These are phyloP conservation scores for Aegilops longissima DNA, from an alignment of 176 grass and related monocot species.

Conservation along the genomic window DNA sequence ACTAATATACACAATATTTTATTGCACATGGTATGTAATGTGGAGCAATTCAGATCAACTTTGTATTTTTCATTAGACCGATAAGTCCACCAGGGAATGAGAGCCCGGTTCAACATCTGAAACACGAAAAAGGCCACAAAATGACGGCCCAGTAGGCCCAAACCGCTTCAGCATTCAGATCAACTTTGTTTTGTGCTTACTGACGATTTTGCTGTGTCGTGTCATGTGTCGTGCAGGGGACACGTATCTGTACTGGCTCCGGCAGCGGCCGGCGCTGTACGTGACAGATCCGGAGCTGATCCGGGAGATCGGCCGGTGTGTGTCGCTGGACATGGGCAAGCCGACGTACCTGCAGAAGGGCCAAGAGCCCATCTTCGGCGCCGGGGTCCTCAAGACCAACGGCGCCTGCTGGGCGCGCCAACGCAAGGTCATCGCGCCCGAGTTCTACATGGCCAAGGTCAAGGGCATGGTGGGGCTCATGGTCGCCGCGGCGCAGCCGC, in stretches of 20 bases:
- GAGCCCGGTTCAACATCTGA: not conserved
- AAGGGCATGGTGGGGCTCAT: constrained; percentile 69
- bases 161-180: not conserved
- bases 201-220: not conserved
- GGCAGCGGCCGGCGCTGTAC: constrained; percentile 67
- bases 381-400: constrained; percentile 79
- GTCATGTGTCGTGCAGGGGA: constrained; percentile 37
- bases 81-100: not conserved
- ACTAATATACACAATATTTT: too few relatives aligned
- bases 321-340: constrained; percentile 89
- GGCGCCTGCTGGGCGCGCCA: constrained; percentile 68
- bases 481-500: constrained; percentile 48
- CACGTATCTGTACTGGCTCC: constrained; percentile 73
- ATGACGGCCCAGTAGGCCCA: not conserved
- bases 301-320: constrained; percentile 70
- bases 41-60: too few relatives aligned
- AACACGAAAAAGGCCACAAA: not conserved
- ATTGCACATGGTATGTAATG: too few relatives aligned
- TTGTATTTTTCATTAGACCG: not conserved
- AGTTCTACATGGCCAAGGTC: constrained; percentile 79
- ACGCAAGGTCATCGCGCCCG: constrained; percentile 76
- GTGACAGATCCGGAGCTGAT: constrained; percentile 78
- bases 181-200: not conserved
- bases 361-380: constrained; percentile 79
- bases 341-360: constrained; percentile 80